These are phyloP conservation scores for Cyphellophora europaea DNA, from an alignment of 2,329 filamentous ascomycete genomes.

Conservation along the genomic window DNA sequence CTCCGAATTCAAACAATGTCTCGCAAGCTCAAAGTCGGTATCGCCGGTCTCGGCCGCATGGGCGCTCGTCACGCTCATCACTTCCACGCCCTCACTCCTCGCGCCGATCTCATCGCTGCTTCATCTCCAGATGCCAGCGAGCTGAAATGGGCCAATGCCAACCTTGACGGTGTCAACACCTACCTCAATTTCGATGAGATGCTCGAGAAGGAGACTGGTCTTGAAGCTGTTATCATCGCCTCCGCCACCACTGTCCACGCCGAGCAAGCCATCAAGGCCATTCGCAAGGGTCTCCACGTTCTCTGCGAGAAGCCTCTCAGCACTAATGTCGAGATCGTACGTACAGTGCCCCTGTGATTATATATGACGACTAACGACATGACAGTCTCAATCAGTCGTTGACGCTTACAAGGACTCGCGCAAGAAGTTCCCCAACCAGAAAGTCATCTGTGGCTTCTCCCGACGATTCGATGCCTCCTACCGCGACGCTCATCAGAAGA, in stretches of 20 bases:
- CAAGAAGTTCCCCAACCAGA: constrained; percentile 46
- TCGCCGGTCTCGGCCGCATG: constrained; percentile 43
- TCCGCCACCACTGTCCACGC: constrained; percentile 48
- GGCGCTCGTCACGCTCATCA: constrained; percentile 39
- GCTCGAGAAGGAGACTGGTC: constrained; percentile 41
- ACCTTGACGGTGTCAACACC: constrained; percentile 43
- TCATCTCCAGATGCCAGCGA: constrained; percentile 38
- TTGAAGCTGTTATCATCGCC: constrained; percentile 47
- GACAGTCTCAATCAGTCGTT: constrained; percentile 50
- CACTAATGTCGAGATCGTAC: constrained; percentile 50
- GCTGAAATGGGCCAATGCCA: constrained; percentile 40
- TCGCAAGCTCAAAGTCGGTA: constrained; percentile 33
- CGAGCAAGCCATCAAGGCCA: constrained; percentile 49
- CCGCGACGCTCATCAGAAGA: constrained; percentile 47
- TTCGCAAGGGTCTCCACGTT: constrained; percentile 45
- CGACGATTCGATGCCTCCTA: constrained; percentile 59
- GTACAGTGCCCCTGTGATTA: constrained; percentile 12
- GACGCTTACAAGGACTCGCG: constrained; percentile 35
- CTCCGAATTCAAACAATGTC: too few relatives aligned
- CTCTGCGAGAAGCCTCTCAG: constrained; percentile 47
- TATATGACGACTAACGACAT: not conserved
- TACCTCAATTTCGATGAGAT: constrained; percentile 49
- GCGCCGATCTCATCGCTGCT: constrained; percentile 40
- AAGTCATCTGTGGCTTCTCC: constrained; percentile 59
- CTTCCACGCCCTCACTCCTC: constrained; percentile 37